Evolutionary conservation across 139 green algal species (phyloP).

Genomic region (Asterochloris erici): DNA sequence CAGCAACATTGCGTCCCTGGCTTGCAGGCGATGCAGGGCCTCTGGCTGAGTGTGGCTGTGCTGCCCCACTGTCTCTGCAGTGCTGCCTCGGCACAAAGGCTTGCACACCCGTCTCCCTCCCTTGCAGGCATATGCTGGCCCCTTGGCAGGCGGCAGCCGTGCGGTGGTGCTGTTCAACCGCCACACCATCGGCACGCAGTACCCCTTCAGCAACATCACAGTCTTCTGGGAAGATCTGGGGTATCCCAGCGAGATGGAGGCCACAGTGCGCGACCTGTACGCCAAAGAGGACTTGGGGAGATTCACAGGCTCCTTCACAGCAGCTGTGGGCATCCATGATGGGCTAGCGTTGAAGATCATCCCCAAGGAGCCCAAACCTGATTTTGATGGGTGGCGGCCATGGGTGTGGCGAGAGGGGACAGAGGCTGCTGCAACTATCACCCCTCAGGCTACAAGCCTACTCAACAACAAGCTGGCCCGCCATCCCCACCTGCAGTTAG

Average conservation of each 20-base stretch:
- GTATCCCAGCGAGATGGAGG: slow-evolving; percentile 12
- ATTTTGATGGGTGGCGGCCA: slow-evolving; percentile 43
- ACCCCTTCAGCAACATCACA: slow-evolving; percentile 32
- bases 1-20: no score
- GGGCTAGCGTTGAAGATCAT: slow-evolving; percentile 11
- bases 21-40: no score
- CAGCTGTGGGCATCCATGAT: slow-evolving; percentile 18
- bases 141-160: slow-evolving; percentile 33
- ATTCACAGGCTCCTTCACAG: slow-evolving; percentile 14
- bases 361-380: background rate
- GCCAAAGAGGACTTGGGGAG: slow-evolving; percentile 36
- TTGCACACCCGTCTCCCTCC: background rate
- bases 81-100: no score
- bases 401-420: slow-evolving; percentile 23
- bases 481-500: no score
- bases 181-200: slow-evolving; percentile 24
- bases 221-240: slow-evolving; percentile 44
- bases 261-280: slow-evolving; percentile 48
- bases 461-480: no score
- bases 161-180: slow-evolving; percentile 55
- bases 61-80: no score
- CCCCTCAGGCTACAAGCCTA: no score
- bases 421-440: no score
- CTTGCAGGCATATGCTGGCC: slow-evolving; percentile 47
- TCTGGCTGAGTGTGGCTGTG: no score